Percentiles rank a stretch among this genome's conserved stretches.
Evolutionary conservation across 2,329 filamentous ascomycete genomes (phyloP).

Genomic region (Cladosporium sp.): DNA sequence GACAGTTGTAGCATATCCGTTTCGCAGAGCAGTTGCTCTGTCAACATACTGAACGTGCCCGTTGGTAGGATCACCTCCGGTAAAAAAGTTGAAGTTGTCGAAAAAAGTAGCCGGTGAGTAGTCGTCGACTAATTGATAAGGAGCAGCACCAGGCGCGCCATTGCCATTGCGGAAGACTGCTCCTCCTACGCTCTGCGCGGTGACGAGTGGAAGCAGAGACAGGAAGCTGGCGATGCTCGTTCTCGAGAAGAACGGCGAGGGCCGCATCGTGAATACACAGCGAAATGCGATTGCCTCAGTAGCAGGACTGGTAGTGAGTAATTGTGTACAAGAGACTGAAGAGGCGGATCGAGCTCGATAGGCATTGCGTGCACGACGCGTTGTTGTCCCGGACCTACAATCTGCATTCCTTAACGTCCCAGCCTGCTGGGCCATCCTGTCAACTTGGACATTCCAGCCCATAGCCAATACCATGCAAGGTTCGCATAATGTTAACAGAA

Average conservation of each 20-base stretch:
- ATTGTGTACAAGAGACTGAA: slow-evolving; percentile 4
- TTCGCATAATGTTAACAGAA: not conserved
- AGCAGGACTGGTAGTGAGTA: slow-evolving; percentile 4
- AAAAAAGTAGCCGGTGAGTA: slow-evolving; percentile 36
- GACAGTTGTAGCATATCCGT: slow-evolving; percentile 33
- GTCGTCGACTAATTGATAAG: slow-evolving; percentile 35
- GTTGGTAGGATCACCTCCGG: slow-evolving; percentile 35
- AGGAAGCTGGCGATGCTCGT: slow-evolving; percentile 24
- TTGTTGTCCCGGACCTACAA: slow-evolving; percentile 27
- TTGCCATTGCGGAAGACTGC: slow-evolving; percentile 30
- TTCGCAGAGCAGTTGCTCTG: slow-evolving; percentile 35
- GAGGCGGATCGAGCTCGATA: not conserved
- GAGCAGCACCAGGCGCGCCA: slow-evolving; percentile 32
- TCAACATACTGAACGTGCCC: slow-evolving; percentile 45
- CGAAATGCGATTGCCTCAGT: slow-evolving; percentile 1
- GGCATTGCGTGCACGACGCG: slow-evolving; percentile 18
- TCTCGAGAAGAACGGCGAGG: slow-evolving; percentile 30
- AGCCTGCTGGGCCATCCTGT: not conserved
- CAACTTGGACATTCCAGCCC: slow-evolving; percentile 15
- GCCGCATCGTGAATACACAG: slow-evolving; percentile 25
- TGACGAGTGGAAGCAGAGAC: slow-evolving; percentile 22
- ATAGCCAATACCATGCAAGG: slow-evolving; percentile 8
- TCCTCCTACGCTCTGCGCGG: slow-evolving; percentile 32
- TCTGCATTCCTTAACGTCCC: slow-evolving; percentile 26
- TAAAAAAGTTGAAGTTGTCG: slow-evolving; percentile 39